Percentiles rank a stretch among this genome's conserved stretches.
Conservation (phyloP, 768 basidiomycete species). For the Macrolepiota dolichaula region DNA sequence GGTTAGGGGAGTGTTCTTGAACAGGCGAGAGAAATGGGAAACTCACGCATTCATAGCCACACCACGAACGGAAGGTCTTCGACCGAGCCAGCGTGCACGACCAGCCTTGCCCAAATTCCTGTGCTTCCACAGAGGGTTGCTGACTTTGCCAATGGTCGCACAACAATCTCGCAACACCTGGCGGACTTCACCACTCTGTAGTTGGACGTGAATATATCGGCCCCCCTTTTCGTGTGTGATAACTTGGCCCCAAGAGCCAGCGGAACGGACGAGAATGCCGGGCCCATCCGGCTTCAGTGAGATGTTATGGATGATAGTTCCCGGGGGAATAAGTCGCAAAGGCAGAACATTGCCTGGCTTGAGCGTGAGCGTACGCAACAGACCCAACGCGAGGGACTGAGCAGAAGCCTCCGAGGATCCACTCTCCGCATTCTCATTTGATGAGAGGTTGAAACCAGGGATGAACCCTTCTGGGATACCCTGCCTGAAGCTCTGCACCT, state of each 20-base stretch:
- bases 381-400: slow-evolving; percentile 73
- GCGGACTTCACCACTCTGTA: slow-evolving; percentile 92
- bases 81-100: slow-evolving; percentile 80
- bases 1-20: slow-evolving; percentile 1
- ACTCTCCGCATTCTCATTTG: slow-evolving; percentile 15
- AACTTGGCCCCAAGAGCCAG: slow-evolving; percentile 82
- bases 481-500: slow-evolving; percentile 79
- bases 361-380: slow-evolving; percentile 79
- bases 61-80: slow-evolving; percentile 85
- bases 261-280: slow-evolving; percentile 83
- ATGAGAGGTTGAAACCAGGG: slow-evolving; percentile 39
- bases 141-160: slow-evolving; percentile 89
- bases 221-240: slow-evolving; percentile 72
- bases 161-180: slow-evolving; percentile 76
- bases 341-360: slow-evolving; percentile 93
- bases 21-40: slow-evolving; percentile 5
- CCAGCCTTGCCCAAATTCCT: slow-evolving; percentile 90
- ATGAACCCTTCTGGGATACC: slow-evolving; percentile 80
- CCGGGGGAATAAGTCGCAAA: slow-evolving; percentile 87
- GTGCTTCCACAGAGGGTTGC: slow-evolving; percentile 88
- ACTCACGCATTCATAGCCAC: slow-evolving; percentile 95
- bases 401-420: slow-evolving; percentile 33
- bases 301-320: slow-evolving; percentile 85
- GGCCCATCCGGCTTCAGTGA: slow-evolving; percentile 73
- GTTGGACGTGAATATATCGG: slow-evolving; percentile 75